A percentile compares a stretch with the other conserved stretches of the same genome.
phyloP scores from a whole-genome alignment of 1,139 yeast genomes.

The Zygosaccharomyces pseudobailii region DNA sequence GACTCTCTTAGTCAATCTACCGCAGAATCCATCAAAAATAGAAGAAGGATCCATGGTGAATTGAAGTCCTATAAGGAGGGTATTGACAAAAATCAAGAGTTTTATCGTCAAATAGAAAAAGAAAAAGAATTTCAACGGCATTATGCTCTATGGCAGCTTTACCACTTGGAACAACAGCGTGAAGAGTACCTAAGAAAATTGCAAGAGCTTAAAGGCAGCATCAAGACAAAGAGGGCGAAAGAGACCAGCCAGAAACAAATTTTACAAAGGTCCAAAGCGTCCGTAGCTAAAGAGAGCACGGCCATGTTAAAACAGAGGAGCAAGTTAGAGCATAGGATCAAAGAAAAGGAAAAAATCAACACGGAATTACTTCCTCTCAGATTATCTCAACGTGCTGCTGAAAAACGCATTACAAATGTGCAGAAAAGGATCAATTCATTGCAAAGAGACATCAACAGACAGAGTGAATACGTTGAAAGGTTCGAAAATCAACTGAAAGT shows the following conservation, averaged over 20 bases:
- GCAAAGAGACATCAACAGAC: slow-evolving; percentile 49
- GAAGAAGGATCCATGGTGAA: slow-evolving; percentile 70
- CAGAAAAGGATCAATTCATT: slow-evolving; percentile 53
- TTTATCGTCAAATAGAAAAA: slow-evolving; percentile 52
- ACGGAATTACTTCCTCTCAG: slow-evolving; percentile 57
- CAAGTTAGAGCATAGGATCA: slow-evolving; percentile 38
- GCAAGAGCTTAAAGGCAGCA: slow-evolving; percentile 31
- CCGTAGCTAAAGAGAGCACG: slow-evolving; percentile 46
- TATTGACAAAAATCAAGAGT: slow-evolving; percentile 64
- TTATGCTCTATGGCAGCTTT: slow-evolving; percentile 61
- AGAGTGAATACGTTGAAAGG: slow-evolving; percentile 41
- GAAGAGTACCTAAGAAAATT: slow-evolving; percentile 32
- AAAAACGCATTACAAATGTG: slow-evolving; percentile 44
- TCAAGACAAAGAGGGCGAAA: slow-evolving; percentile 34
- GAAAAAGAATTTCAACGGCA: slow-evolving; percentile 45
- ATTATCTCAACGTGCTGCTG: slow-evolving; percentile 37
- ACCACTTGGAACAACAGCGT: slow-evolving; percentile 55
- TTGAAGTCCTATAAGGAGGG: slow-evolving; percentile 78
- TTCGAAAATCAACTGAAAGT: slow-evolving; percentile 47
- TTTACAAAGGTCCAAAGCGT: slow-evolving; percentile 35
- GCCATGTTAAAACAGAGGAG: slow-evolving; percentile 41
- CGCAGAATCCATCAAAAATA: slow-evolving; percentile 61
- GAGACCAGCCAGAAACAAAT: slow-evolving; percentile 30
- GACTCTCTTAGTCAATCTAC: slow-evolving; percentile 66
- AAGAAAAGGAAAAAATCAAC: slow-evolving; percentile 45